Conservation (phyloP, 2,329 filamentous ascomycete species). For the Hortaea werneckii region DNA sequence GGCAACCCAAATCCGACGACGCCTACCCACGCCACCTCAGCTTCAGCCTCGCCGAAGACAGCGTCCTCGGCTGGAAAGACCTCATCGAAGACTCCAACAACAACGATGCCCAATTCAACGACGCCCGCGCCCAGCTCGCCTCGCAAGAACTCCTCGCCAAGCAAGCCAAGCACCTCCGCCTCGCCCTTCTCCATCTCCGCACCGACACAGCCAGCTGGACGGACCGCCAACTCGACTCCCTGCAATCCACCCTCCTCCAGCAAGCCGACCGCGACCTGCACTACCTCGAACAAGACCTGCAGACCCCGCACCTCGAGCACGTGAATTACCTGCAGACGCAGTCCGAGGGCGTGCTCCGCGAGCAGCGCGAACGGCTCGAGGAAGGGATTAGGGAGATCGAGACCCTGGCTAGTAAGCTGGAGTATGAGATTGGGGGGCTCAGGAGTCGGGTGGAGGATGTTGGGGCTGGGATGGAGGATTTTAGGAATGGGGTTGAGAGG, state of each 20-base stretch:
- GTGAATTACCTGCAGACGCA: slow-evolving; percentile 58
- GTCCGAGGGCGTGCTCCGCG: slow-evolving; percentile 57
- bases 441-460: slow-evolving; percentile 74
- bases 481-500: slow-evolving; percentile 54
- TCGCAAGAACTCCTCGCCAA: slow-evolving; percentile 33
- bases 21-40: slow-evolving; percentile 64
- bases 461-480: slow-evolving; percentile 69
- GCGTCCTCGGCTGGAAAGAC: slow-evolving; percentile 54
- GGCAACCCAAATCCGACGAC: slow-evolving; percentile 33
- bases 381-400: slow-evolving; percentile 72
- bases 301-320: slow-evolving; percentile 59
- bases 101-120: slow-evolving; percentile 7
- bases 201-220: slow-evolving; percentile 47
- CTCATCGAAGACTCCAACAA: slow-evolving; percentile 23
- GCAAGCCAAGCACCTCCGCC: slow-evolving; percentile 47
- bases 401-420: slow-evolving; percentile 69
- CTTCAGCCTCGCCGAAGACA: slow-evolving; percentile 66
- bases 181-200: slow-evolving; percentile 35
- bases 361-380: slow-evolving; percentile 57
- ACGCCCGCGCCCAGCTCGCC: slow-evolving; percentile 14
- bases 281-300: slow-evolving; percentile 53
- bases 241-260: slow-evolving; percentile 44
- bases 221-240: slow-evolving; percentile 42
- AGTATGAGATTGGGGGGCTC: slow-evolving; percentile 83
- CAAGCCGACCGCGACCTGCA: slow-evolving; percentile 54